Evolutionary conservation across 345 rosid genomes (phyloP), one percentile per base, ranked within the genome.

Genomic region (Arabidopsis suecica): DNA sequence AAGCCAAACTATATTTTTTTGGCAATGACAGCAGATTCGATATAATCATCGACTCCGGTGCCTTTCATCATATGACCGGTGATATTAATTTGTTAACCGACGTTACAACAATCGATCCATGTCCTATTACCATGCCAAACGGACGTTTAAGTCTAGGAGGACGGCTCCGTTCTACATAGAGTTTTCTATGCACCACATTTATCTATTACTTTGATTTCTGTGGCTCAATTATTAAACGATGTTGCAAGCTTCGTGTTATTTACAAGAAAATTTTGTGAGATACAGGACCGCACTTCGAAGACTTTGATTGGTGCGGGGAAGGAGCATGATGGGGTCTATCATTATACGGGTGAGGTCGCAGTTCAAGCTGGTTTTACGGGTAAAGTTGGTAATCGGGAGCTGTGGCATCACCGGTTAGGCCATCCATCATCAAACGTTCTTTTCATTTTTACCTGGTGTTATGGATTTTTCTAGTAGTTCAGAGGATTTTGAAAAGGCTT

Each of bases 231-330:
- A 1, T 37, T 37, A 8, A 2, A 8, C 0, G 41, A 37, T 1
- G 41, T 37, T 8, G 41, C 25, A 23, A 4, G n/a, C 5, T 65
- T 13, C 8, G 50, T 68, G 0, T 5, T 68, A 2, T 68, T 68
- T 53, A 51, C 9, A 0, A 68, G 40, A 1, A 0, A 0, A 0
- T 68, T 68, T 53, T 68, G 37, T 68, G 61, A 53, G 38, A 68
- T 68, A 68, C 72, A 68, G 0, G 61, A 54, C 61, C 72, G 0
- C 9, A 7, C 9, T 51, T 66, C 34, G 9, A 66, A 50, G 34
- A 47, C 69, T 65, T 65, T 65, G 42, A 65, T 65, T 65, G 57
- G 69, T 42, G 54, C 36, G 67, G 67, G 67, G 25, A 0, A 41
- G 14, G 50, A 34, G 7, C 7, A 7, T 50, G 32, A 50, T 7